Base-by-base conservation (phyloP, 805 yeast species). In the Crinitomyces ghanaensis region DNA sequence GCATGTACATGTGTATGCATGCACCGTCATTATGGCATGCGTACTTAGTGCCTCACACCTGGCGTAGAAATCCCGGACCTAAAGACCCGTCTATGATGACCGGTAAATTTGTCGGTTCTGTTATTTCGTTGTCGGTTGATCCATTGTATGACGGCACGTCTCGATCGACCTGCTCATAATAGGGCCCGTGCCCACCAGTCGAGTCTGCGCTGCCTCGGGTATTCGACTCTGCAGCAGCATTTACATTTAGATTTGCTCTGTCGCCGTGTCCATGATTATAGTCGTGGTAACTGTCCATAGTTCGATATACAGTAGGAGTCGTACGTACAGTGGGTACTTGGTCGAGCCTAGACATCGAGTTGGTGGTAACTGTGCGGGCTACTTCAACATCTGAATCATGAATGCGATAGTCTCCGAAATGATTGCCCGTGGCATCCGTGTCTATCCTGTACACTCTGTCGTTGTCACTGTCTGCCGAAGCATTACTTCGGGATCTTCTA, bases 331-430 rank as follows among this genome's bases (percentile, higher is more conserved):
- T 19, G 11, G 26, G 32, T 7, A 12, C 20, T 12, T 14, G 6
- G 15, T 6, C 8, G 16, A 21, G 11, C 12, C 19, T 8, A 6
- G 16, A 19, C 19, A 15, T 11, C n/a, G 14, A 5, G n/a, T 27
- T 22, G 5, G 34, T 22, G 7, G 25, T 12, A 9, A 22, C 6
- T 4, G 34, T 22, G 5, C 34, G 27, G 4, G 34, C 29, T 7
- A 34, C 37, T 3, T 33, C 37, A 21, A 34, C 37, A 21, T 34
- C 37, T 15, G 34, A 34, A 9, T 34, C 37, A 5, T 27, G 37
- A 19, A 34, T 34, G 15, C 36, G 33, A 14, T 22, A 34, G 26
- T 34, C 34, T 19, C 19, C 23, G 20, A 16, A n/a, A n/a, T n/a
- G n/a, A n/a, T n/a, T n/a, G n/a, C n/a, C n/a, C n/a, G n/a, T n/a